Base-by-base conservation (phyloP, 2,329 filamentous ascomycete genomes). In the Pestalotiopsis sp. region DNA sequence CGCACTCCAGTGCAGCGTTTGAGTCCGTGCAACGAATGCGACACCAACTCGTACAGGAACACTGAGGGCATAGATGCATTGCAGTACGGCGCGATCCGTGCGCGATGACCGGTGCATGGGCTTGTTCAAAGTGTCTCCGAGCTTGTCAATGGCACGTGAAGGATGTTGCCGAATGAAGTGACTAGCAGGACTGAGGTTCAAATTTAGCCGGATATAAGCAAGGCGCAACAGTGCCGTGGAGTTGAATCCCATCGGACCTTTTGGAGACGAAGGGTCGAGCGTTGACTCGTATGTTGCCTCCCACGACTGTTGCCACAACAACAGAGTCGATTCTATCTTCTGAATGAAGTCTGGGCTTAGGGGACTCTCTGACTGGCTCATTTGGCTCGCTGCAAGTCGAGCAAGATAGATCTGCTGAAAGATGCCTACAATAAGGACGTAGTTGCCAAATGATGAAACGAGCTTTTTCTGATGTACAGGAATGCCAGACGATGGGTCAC, bases 1-100 rank as follows among this genome's bases (percentile, higher is more conserved):
- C 35, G 87, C 83, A 48, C 82, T 84, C 85, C 85, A 87, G 72
- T 85, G 84, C 66, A 85, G 83, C 1, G 84, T 85, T 72, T 86
- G 84, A 1, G 82, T 85, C 59, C 80, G 79, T 3, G 85, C 84
- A 48, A 87, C 84, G 64, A 85, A 85, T 63, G 83, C 81, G 63
- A 87, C 82, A 1, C 85, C 85, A 9, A 87, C 78, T 55, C 84
- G 79, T 3, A 87, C 83, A 0, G 84, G 85, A 30, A 87, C 85
- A 10, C 85, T 86, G 9, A 88, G 78, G 13, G 84, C 84, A 67
- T 87, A 84, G 0, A 83, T 82, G n/a, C 83, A 83, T 70, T 87
- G 84, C 3, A 87, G 73, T 2, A 86, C 75, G 3, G 84, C 84
- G 71, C 82, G 83, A 3, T 83, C 82, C 13, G 86, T 76, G 39